Conservation (phyloP, 345 rosid species). For the Cardiospermum halicacabum region DNA sequence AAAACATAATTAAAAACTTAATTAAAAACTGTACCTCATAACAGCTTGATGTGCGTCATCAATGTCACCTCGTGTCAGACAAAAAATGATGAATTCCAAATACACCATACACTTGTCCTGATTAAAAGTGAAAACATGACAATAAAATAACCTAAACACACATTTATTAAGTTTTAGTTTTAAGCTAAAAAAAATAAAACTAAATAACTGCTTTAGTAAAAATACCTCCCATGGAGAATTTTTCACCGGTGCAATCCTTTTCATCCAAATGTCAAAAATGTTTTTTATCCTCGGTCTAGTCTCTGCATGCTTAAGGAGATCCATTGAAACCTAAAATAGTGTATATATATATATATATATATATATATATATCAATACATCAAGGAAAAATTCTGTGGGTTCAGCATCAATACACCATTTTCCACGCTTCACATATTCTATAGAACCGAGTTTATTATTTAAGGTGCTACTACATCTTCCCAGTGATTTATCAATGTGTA, state of each 20-base stretch:
- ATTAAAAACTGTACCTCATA: slow-evolving; percentile 35
- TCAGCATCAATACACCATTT: too few relatives aligned
- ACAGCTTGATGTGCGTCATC: slow-evolving; percentile 51
- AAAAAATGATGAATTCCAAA: slow-evolving; percentile 61
- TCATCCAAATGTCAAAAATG: slow-evolving; percentile 65
- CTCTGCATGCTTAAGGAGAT: slow-evolving; percentile 42
- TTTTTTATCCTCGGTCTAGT: slow-evolving; percentile 30
- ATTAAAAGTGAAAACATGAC: slow-evolving; percentile 13
- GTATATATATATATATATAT: too few relatives aligned
- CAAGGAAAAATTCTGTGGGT: too few relatives aligned
- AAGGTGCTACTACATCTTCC: too few relatives aligned
- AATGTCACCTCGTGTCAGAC: slow-evolving; percentile 38
- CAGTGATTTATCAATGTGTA: too few relatives aligned
- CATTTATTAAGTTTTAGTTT: background rate
- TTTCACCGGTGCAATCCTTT: slow-evolving; percentile 41
- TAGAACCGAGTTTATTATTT: too few relatives aligned
- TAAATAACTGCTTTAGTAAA: background rate
- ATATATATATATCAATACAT: too few relatives aligned
- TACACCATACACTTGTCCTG: slow-evolving; percentile 60
- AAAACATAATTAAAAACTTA: background rate
- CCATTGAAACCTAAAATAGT: slow-evolving; percentile 53
- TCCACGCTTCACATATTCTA: too few relatives aligned
- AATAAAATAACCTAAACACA: background rate
- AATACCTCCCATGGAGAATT: slow-evolving; percentile 41
- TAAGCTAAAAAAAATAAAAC: slow-evolving; percentile 1